These are phyloP conservation scores for Elaeis oleifera DNA, from an alignment of 202 grass and related monocot species.

Conservation along the genomic window DNA sequence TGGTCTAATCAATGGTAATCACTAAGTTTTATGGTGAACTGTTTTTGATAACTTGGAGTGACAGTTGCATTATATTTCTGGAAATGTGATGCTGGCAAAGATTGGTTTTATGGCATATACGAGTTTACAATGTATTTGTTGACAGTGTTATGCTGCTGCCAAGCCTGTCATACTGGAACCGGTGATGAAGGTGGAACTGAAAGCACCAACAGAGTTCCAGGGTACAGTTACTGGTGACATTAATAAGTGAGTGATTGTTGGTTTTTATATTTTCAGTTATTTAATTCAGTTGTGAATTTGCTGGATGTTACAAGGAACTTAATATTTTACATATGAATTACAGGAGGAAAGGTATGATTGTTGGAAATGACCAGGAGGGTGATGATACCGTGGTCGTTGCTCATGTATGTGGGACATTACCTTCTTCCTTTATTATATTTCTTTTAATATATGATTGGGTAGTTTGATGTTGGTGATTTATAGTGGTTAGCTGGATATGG, in stretches of 20 bases:
- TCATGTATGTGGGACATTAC: slow-evolving; percentile 48
- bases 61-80: no score
- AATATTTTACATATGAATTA: slow-evolving; percentile 31
- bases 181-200: slow-evolving; percentile 94
- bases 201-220: slow-evolving; percentile 94
- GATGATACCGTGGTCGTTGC: slow-evolving; percentile 76
- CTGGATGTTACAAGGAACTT: background rate
- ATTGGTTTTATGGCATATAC: background rate
- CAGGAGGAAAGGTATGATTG: slow-evolving; percentile 96
- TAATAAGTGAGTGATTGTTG: slow-evolving; percentile 68
- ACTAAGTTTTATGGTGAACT: background rate
- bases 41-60: background rate
- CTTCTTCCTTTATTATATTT: background rate
- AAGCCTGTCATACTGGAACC: slow-evolving; percentile 93
- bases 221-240: slow-evolving; percentile 95
- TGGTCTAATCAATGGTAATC: background rate
- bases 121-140: slow-evolving; percentile 8
- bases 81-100: no score
- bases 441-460: background rate
- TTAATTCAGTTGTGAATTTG: background rate
- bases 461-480: background rate
- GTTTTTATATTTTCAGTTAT: background rate
- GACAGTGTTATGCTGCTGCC: slow-evolving; percentile 72
- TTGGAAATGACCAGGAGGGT: slow-evolving; percentile 91
- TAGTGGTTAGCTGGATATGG: background rate